phyloP scores from a whole-genome alignment of 108 stramenopile genomes.

The Pinguiococcus pyrenoidosus region DNA sequence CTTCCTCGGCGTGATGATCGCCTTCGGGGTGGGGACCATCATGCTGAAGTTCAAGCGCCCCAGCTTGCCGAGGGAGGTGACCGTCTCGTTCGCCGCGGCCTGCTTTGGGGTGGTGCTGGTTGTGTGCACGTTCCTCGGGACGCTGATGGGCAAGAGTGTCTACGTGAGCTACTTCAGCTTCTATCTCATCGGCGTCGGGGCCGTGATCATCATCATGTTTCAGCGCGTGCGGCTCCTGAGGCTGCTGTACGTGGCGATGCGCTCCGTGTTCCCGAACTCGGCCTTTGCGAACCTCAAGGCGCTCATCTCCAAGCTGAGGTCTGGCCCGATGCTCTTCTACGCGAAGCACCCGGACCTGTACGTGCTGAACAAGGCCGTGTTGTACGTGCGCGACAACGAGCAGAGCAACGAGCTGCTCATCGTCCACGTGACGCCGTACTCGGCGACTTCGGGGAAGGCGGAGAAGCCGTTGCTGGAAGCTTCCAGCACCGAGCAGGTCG shows the following conservation, averaged over 20 bases:
- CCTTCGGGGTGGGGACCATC: conserved; percentile 51
- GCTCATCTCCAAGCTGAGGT: conserved; percentile 17
- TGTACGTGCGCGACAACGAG: conserved; percentile 48
- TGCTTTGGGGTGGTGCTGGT: too few species aligned
- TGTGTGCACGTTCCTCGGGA: conserved; percentile 28
- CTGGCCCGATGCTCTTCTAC: conserved; percentile 46
- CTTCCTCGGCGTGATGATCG: conserved; percentile 47
- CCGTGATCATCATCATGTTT: conserved; percentile 42
- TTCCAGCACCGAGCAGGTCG: neutral
- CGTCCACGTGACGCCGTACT: conserved; percentile 14
- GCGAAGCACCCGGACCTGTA: conserved; percentile 47
- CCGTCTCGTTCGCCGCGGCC: conserved; percentile 26
- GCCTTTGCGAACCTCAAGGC: too few species aligned
- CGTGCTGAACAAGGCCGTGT: conserved; percentile 51
- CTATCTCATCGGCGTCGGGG: conserved; percentile 41
- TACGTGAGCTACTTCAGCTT: conserved; percentile 44
- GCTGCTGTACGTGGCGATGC: neutral
- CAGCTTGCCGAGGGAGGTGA: conserved; percentile 37
- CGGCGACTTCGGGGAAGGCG: neutral
- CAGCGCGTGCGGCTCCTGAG: conserved; percentile 4
- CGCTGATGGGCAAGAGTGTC: conserved; percentile 47
- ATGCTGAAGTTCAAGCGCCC: conserved; percentile 53
- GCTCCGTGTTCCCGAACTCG: too few species aligned
- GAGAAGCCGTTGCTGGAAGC: neutral
- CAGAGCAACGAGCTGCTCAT: conserved; percentile 38